Evolutionary conservation across 2,329 filamentous ascomycete species (phyloP).

Genomic region (Talaromyces sp.): DNA sequence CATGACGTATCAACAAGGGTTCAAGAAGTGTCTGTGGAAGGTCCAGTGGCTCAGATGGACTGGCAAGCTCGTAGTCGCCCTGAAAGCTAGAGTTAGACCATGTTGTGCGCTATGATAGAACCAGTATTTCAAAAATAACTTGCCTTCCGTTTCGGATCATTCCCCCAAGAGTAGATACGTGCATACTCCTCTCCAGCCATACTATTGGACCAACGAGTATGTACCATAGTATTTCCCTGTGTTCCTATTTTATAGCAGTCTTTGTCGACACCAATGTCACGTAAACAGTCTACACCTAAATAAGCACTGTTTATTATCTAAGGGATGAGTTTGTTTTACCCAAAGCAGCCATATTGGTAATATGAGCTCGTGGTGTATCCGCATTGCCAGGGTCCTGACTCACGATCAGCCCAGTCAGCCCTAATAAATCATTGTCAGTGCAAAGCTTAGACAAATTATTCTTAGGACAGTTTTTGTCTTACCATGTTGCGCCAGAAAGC

Average conservation of each 20-base stretch:
- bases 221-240: constrained; percentile 41
- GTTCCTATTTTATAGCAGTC: constrained; percentile 37
- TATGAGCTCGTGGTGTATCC: constrained; percentile 56
- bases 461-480: constrained; percentile 8
- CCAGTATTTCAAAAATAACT: neutral
- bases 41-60: neutral
- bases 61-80: neutral
- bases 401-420: constrained; percentile 52
- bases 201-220: constrained; percentile 47
- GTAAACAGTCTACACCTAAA: constrained; percentile 42
- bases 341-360: constrained; percentile 54
- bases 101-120: neutral
- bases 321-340: constrained; percentile 7
- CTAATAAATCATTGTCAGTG: constrained; percentile 21
- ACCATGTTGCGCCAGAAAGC: constrained; percentile 50
- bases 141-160: constrained; percentile 42
- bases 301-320: neutral
- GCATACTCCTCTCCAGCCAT: constrained; percentile 53
- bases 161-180: constrained; percentile 49
- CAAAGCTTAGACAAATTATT: neutral
- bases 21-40: neutral
- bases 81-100: constrained; percentile 18
- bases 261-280: constrained; percentile 48
- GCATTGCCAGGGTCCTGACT: constrained; percentile 47
- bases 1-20: constrained; percentile 16